Base-by-base conservation (phyloP, 495 filamentous ascomycete species). In the Neurospora hispaniola region DNA sequence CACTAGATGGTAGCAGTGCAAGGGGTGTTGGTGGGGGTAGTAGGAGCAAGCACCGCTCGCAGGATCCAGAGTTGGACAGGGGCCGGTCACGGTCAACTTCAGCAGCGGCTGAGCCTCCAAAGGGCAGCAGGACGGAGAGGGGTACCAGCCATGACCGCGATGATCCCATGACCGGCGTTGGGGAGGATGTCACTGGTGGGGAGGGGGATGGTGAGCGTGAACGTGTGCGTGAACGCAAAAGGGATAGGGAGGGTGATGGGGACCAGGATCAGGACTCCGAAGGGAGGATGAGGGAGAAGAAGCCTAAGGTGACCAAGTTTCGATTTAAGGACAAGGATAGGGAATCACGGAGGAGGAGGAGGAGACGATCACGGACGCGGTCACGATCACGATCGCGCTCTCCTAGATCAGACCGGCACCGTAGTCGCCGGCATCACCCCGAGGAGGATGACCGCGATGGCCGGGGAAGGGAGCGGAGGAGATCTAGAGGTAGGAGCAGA, bases 311-410 rank as follows among this genome's bases (percentile, higher is more conserved):
- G 2, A 83, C 82, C 8, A 89, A 83, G 79, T 89, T 92, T 80
- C 88, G 88, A 54, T 90, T 92, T 82, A 92, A 89, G 77, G 82
- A 81, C 35, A 80, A 81, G 27, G 54, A 66, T 35, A 66, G 54
- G 54, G 27, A 35, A 38, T 66, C 54, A 35, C 54, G 54, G 54
- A 35, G 27, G 27, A 62, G 54, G 27, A 75, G 69, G 62, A 75
- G 75, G 12, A 73, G 73, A 2, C 79, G 27, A 12, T 35, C 54
- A 3, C 54, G 23, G 54, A 31, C 73, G 20, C 69, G 74, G 6
- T 40, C 35, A 42, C n/a, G 74, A 7, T 40, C 35, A 42, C n/a
- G 54, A 16, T 48, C 18, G 7, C 41, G 71, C 66, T 42, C 59
- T 16, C 40, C 59, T 35, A 44, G 48, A 35, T 18, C 42, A 38